phyloP scores from a whole-genome alignment of 2,329 filamentous ascomycete species.

The Cladobotryum mycophilum region DNA sequence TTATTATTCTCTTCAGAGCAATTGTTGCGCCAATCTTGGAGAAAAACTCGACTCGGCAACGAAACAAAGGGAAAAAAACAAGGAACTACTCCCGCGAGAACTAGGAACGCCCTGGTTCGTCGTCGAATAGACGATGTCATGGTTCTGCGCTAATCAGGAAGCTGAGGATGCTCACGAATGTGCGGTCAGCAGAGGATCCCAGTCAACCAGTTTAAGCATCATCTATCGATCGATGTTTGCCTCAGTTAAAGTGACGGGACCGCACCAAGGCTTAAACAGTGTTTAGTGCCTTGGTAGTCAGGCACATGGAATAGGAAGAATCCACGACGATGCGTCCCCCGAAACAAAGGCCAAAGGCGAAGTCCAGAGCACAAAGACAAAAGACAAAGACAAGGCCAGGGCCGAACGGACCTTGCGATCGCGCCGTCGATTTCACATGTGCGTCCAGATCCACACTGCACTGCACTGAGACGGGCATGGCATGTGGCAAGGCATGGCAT shows the following conservation, averaged over 20 bases:
- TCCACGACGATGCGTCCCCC: not conserved
- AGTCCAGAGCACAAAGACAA: too few relatives aligned
- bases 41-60: too few relatives aligned
- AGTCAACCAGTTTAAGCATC: slow-evolving; percentile 1
- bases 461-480: too few relatives aligned
- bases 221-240: not conserved
- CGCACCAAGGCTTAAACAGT: not conserved
- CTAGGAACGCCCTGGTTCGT: slow-evolving; percentile 2
- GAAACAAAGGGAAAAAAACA: not conserved
- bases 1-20: too few relatives aligned
- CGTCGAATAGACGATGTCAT: slow-evolving; percentile 4
- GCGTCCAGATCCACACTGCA: not conserved
- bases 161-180: slow-evolving; percentile 11
- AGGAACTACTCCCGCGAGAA: not conserved
- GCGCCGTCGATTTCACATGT: not conserved
- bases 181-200: slow-evolving; percentile 12
- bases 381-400: too few relatives aligned
- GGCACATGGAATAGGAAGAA: slow-evolving; percentile 1
- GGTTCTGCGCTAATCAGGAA: slow-evolving; percentile 8
- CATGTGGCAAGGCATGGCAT: too few relatives aligned
- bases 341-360: too few relatives aligned
- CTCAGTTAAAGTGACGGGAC: not conserved
- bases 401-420: not conserved
- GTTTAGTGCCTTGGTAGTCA: slow-evolving; percentile 10
- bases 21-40: too few relatives aligned